These are phyloP conservation scores for Erysimum cheiri DNA, from an alignment of 441 rosid genomes.

Conservation along the genomic window DNA sequence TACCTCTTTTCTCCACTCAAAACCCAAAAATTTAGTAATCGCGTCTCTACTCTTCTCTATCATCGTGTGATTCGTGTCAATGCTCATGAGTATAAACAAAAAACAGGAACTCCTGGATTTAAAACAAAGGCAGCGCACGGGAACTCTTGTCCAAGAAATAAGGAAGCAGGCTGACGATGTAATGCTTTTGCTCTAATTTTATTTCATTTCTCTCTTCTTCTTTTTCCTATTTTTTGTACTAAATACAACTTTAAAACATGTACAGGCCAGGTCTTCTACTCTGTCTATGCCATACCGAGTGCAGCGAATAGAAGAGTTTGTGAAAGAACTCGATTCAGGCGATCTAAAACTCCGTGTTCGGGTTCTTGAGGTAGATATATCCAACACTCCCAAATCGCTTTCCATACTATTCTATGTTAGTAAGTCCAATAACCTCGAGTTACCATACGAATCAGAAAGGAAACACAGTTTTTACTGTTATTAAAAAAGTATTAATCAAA, in stretches of 20 bases:
- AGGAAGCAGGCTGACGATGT: slow-evolving; percentile 95
- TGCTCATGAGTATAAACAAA: slow-evolving; percentile 18
- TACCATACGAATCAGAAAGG: not conserved
- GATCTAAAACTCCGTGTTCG: slow-evolving; percentile 94
- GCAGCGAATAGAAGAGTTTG: slow-evolving; percentile 85
- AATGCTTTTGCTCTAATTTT: slow-evolving; percentile 29
- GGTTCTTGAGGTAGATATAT: slow-evolving; percentile 79
- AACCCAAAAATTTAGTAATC: slow-evolving; percentile 1
- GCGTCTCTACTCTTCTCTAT: slow-evolving; percentile 5
- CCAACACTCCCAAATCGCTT: not conserved
- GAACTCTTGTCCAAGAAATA: slow-evolving; percentile 76
- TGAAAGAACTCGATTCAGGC: slow-evolving; percentile 88
- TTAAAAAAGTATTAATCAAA: not conserved
- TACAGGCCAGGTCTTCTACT: slow-evolving; percentile 82
- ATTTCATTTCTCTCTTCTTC: not conserved
- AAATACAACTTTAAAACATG: slow-evolving; percentile 24
- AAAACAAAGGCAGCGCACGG: slow-evolving; percentile 56
- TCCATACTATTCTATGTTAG: not conserved
- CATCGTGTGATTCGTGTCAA: not conserved
- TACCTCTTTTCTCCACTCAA: slow-evolving; percentile 17
- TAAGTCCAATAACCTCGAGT: not conserved
- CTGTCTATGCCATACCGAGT: slow-evolving; percentile 91
- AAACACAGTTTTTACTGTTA: not conserved
- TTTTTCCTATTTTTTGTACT: slow-evolving; percentile 2
- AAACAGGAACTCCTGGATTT: slow-evolving; percentile 84